Percentiles rank a stretch among this genome's conserved stretches.
These are phyloP conservation scores for Eleusine indica DNA, from an alignment of 176 grass and related monocot species.

Conservation along the genomic window DNA sequence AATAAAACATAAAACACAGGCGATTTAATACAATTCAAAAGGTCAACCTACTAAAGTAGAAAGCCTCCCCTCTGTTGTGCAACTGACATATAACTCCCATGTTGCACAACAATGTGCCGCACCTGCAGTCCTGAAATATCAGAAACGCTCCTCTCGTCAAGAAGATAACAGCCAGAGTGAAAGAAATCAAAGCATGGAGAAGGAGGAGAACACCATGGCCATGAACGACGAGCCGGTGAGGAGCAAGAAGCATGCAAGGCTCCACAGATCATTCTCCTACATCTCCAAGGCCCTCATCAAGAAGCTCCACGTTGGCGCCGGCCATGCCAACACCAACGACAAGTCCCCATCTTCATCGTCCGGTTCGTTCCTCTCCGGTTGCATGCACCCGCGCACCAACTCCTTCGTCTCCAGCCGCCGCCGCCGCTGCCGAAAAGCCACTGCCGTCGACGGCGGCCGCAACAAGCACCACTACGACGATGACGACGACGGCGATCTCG, in stretches of 20 bases:
- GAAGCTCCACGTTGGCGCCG: constrained; percentile 28
- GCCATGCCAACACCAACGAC: not conserved
- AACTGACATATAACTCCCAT: not conserved
- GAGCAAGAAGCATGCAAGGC: constrained; percentile 5
- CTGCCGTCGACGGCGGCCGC: not conserved
- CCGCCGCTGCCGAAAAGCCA: not conserved
- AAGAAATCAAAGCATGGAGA: not conserved
- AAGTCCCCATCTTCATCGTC: not conserved
- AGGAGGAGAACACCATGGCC: not conserved
- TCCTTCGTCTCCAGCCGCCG: constrained; percentile 32
- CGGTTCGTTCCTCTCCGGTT: constrained; percentile 36
- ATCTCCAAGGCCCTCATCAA: constrained; percentile 23
- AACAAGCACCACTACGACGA: too few species aligned
- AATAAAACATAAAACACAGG: not conserved
- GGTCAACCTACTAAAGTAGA: constrained; percentile 15
- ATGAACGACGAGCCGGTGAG: not conserved
- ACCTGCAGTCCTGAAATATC: not conserved
- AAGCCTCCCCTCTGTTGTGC: not conserved
- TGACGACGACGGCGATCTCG: not conserved
- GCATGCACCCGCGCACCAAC: constrained; percentile 49
- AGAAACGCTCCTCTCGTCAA: not conserved
- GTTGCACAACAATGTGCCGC: constrained; percentile 9
- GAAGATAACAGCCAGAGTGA: not conserved
- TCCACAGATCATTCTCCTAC: not conserved
- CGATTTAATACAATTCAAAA: not conserved